Conservation (phyloP, 495 filamentous ascomycete species). For the Immersiella caudata region DNA sequence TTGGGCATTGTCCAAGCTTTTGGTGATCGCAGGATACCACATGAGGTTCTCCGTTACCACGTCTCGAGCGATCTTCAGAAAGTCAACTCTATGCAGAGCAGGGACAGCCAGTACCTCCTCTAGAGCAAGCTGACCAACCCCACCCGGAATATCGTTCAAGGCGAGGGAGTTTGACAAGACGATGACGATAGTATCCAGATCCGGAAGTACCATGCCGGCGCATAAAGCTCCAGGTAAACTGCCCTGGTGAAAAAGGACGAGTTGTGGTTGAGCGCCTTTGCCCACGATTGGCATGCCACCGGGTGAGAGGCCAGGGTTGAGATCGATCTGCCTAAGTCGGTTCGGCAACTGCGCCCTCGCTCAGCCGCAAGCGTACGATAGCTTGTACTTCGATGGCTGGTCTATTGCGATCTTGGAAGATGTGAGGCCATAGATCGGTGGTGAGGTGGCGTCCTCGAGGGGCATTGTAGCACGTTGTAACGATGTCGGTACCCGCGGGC, state of each 20-base stretch:
- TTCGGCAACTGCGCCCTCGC: slow-evolving; percentile 10
- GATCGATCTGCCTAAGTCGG: slow-evolving; percentile 7
- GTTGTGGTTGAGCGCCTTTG: slow-evolving; percentile 11
- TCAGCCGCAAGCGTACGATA: slow-evolving; percentile 6
- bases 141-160: slow-evolving; percentile 5
- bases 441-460: slow-evolving; percentile 3
- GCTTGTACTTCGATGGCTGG: background rate
- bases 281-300: slow-evolving; percentile 10
- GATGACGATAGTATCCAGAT: slow-evolving; percentile 1
- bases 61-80: background rate
- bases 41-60: background rate
- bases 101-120: slow-evolving; percentile 8
- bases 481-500: background rate
- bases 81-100: background rate
- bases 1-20: background rate
- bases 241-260: slow-evolving; percentile 14
- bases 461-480: slow-evolving; percentile 7
- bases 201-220: slow-evolving; percentile 6
- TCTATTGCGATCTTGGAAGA: no score
- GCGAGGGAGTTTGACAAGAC: slow-evolving; percentile 7
- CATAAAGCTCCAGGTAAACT: slow-evolving; percentile 8
- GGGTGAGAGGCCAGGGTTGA: background rate
- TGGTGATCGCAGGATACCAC: slow-evolving; percentile 1
- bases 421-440: slow-evolving; percentile 5
- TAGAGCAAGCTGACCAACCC: slow-evolving; percentile 8